Percentiles rank a stretch among this genome's conserved stretches.
These are phyloP conservation scores for Trichophyton simii DNA, from an alignment of 2,329 filamentous ascomycete genomes.

Conservation along the genomic window DNA sequence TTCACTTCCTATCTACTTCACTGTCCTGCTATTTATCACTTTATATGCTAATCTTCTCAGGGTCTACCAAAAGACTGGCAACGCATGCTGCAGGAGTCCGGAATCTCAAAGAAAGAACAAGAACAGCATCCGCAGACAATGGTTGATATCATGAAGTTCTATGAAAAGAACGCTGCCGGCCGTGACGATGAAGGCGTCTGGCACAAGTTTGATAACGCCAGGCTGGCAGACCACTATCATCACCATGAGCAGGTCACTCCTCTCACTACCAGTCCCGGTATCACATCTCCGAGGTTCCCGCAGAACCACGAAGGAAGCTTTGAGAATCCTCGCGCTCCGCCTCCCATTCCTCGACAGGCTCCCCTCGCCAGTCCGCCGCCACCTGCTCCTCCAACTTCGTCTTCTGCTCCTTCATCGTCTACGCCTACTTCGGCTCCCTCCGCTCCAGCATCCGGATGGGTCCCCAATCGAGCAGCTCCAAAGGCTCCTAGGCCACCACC, in stretches of 20 bases:
- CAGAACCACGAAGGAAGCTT: conserved; percentile 87
- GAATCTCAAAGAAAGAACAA: conserved; percentile 90
- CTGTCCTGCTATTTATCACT: too few relatives aligned
- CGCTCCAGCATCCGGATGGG: conserved; percentile 40
- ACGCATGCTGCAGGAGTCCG: conserved; percentile 83
- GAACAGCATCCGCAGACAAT: conserved; percentile 92
- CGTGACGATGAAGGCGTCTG: conserved; percentile 75
- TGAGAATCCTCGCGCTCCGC: conserved; percentile 87
- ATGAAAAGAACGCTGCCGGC: conserved; percentile 81
- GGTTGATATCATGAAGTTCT: conserved; percentile 90
- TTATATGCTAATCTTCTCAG: conserved; percentile 32
- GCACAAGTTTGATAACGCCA: conserved; percentile 90
- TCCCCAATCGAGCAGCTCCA: conserved; percentile 75
- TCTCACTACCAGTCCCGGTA: conserved; percentile 35
- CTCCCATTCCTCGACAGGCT: conserved; percentile 58
- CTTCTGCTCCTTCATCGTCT: too few relatives aligned
- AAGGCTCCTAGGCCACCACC: conserved; percentile 56
- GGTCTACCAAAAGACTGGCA: conserved; percentile 98
- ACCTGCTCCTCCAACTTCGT: conserved; percentile 30
- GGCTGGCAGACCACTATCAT: conserved; percentile 30
- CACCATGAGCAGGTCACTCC: conserved; percentile 37
- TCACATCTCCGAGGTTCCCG: conserved; percentile 65
- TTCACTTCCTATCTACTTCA: too few relatives aligned
- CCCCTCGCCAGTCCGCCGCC: conserved; percentile 28
- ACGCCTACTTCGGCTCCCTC: too few relatives aligned